phyloP scores from a whole-genome alignment of 176 grass and related monocot species.

The Aegilops umbellulata region DNA sequence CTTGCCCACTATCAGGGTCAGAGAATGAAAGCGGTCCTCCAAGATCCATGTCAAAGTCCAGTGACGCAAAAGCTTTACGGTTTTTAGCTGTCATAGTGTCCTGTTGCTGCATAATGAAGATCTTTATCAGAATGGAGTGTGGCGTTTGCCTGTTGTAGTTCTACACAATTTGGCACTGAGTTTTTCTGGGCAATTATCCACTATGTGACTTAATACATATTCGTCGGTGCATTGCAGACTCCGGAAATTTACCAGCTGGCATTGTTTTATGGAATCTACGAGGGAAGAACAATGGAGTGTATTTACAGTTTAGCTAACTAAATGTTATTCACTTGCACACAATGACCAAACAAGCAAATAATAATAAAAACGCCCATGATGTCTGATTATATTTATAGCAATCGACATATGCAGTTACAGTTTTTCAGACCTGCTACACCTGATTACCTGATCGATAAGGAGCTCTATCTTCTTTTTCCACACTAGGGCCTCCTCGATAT shows the following conservation, averaged over 20 bases:
- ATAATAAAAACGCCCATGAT: background rate
- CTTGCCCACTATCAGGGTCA: conserved; percentile 73
- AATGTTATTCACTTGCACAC: background rate
- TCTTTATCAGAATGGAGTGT: conserved; percentile 28
- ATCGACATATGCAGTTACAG: background rate
- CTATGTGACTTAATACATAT: conserved; percentile 8
- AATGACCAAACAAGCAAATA: conserved; percentile 20
- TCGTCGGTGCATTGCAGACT: background rate
- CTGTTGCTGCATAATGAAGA: conserved; percentile 69
- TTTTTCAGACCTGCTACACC: conserved; percentile 36
- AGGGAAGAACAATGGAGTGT: background rate
- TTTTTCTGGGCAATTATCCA: background rate
- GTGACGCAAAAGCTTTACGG: conserved; percentile 66
- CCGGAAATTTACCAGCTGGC: background rate
- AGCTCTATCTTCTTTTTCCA: conserved; percentile 93
- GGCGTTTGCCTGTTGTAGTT: background rate
- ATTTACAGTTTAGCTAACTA: background rate
- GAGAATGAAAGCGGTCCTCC: conserved; percentile 53
- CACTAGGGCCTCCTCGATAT: conserved; percentile 67
- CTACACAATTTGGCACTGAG: background rate
- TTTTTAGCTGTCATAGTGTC: conserved; percentile 54
- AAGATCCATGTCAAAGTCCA: conserved; percentile 68
- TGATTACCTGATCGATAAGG: conserved; percentile 98
- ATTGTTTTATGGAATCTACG: background rate
- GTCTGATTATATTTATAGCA: conserved; percentile 10